These are phyloP conservation scores for Cladophialophora immunda DNA, from an alignment of 2,329 filamentous ascomycete genomes.

Conservation along the genomic window DNA sequence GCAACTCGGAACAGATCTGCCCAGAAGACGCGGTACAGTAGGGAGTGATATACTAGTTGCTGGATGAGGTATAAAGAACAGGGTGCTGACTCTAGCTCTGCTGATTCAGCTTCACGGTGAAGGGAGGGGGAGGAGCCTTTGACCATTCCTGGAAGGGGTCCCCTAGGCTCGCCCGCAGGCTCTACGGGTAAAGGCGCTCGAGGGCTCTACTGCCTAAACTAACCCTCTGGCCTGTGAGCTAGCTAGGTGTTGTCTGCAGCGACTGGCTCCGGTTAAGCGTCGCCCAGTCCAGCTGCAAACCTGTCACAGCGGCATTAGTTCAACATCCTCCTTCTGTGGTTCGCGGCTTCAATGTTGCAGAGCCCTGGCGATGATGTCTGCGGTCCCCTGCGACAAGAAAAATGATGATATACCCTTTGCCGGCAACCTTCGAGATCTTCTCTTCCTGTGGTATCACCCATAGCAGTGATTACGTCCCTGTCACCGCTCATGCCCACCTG, in stretches of 20 bases:
- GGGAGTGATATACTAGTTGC: background rate
- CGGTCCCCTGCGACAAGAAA: background rate
- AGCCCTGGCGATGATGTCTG: conserved; percentile 8
- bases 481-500: conserved; percentile 10
- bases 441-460: background rate
- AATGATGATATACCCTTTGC: conserved; percentile 3
- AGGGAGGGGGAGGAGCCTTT: conserved; percentile 1
- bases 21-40: background rate
- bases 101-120: conserved; percentile 13
- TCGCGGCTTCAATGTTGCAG: conserved; percentile 11
- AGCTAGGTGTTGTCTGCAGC: background rate
- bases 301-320: conserved; percentile 15
- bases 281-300: background rate
- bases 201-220: background rate
- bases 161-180: background rate
- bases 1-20: conserved; percentile 3
- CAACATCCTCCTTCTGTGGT: conserved; percentile 10
- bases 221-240: background rate
- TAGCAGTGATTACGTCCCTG: background rate
- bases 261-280: background rate
- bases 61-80: conserved; percentile 11
- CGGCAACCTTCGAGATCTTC: background rate
- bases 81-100: conserved; percentile 8
- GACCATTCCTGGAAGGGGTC: background rate
- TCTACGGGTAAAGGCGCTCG: background rate